Evolutionary conservation across 1,139 yeast species (phyloP), one percentile per base, ranked within the genome.

Genomic region (Saccharomycopsis hybrid): DNA sequence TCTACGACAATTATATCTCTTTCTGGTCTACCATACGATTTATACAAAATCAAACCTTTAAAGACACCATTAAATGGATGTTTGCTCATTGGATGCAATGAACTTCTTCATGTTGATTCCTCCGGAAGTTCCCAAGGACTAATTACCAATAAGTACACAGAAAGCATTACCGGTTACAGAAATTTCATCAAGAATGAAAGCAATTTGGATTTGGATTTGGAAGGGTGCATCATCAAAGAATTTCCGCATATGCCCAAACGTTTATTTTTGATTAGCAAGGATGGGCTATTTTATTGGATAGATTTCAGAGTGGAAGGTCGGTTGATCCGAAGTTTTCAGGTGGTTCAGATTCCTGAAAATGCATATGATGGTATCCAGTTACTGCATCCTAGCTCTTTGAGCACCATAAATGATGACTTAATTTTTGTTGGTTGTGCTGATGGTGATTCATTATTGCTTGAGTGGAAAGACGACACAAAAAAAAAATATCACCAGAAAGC

Each of bases 81-180:
- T 43, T 67, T 89, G 13, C 64, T 89, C 25, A 52, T 86, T 5
- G 97, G 97, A 1, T 75, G 85, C 32, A 89, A 90, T 62, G 88
- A 85, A 57, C 59, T 90, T 13, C 68, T 88, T 18, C 94, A 87
- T 62, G 76, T 89, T 27, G 96, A 89, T 61, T 80, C 87, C 47
- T 82, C 94, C 2, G 97, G 97, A 7, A 77, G 84, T 29, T 65
- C 75, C 1, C 77, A 79, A 58, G 85, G 90, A 39, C 70, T 84
- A 1, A 82, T 85, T 1, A 79, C 84, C 4, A 87, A 86, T 61
- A 68, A 72, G 52, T 83, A 67, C 58, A 76, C 80, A n/a, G 59
- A 72, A 1, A 67, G 71, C 32, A 71, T 73, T 41, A 77, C 90
- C 0, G 70, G 74, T 4, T 69, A 80, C 44, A 70, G 71, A 18